Base-by-base conservation (phyloP, 768 basidiomycete species). In the Suillus placidus region DNA sequence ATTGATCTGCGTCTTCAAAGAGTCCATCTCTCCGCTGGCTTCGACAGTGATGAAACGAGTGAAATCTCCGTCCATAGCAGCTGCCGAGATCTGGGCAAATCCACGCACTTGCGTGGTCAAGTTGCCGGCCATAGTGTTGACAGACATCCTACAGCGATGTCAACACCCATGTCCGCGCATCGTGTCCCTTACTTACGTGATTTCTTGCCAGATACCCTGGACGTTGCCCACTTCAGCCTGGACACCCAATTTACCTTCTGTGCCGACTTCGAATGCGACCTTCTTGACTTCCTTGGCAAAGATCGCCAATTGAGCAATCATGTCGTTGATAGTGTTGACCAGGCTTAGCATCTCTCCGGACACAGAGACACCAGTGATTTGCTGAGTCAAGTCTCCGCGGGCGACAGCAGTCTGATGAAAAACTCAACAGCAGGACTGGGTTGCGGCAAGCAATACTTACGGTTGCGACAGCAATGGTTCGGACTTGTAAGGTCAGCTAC, bases 31-130 rank as follows among this genome's bases (percentile, higher is more conserved):
- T 61, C 97, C 97, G 67, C 88, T 91, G 1, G 97, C 97, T 73
- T 99, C 97, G 73, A 99, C 97, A 34, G 97, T 99, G 82, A 99
- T 98, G 84, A 99, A 99, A 20, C 95, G 88, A 30, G 95, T 97
- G 79, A 98, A 98, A 79, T 99, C 97, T 67, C 97, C 97, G 72
- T 98, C 97, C 84, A 96, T 98, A 16, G 97, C 97, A 0, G 97
- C 97, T 0, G 96, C 97, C 2, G 94, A 96, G 71, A 99, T 99
- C 77, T 99, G 97, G 2, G 96, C 97, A 72, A 99, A 99, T 6
- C 97, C 97, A 77, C 97, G 91, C 58, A 99, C 97, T 88, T 97
- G 95, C 0, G 95, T 95, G n/a, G 95, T 96, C 80, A 96, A 82
- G 76, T 95, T 96, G 45, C 90, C 89, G 4, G 94, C 97, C 97